These are phyloP conservation scores for Diaporthe nobilis DNA, from an alignment of 2,329 filamentous ascomycete genomes.

Conservation along the genomic window DNA sequence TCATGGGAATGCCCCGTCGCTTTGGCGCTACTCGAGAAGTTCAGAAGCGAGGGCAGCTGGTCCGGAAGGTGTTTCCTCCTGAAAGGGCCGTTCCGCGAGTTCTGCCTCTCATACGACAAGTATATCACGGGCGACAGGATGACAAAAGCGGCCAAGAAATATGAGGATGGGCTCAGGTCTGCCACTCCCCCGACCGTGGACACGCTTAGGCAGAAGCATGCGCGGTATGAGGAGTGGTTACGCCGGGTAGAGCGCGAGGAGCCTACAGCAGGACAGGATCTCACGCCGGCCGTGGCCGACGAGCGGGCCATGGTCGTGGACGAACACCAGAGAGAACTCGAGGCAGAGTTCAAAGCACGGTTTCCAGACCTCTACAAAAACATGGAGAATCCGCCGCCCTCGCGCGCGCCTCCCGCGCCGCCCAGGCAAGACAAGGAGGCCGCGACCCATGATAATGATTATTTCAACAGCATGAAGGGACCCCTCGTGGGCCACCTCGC, in stretches of 20 bases:
- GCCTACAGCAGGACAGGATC: slow-evolving; percentile 53
- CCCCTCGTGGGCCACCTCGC: slow-evolving; percentile 50
- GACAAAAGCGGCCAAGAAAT: slow-evolving; percentile 57
- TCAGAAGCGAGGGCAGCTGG: slow-evolving; percentile 62
- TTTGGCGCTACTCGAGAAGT: slow-evolving; percentile 59
- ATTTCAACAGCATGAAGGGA: slow-evolving; percentile 46
- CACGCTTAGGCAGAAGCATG: slow-evolving; percentile 50
- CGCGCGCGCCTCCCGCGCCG: slow-evolving; percentile 31
- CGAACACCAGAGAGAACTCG: slow-evolving; percentile 63
- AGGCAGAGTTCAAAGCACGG: slow-evolving; percentile 62
- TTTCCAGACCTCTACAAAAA: slow-evolving; percentile 63
- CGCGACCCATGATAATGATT: slow-evolving; percentile 40
- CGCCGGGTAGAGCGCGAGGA: slow-evolving; percentile 60
- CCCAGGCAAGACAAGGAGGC: slow-evolving; percentile 33
- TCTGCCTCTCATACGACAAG: slow-evolving; percentile 66
- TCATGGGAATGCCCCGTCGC: slow-evolving; percentile 66
- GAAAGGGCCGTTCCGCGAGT: slow-evolving; percentile 70
- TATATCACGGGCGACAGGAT: slow-evolving; percentile 62
- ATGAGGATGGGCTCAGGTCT: slow-evolving; percentile 56
- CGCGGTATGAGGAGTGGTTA: slow-evolving; percentile 62
- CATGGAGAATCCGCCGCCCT: slow-evolving; percentile 50
- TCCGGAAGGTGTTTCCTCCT: slow-evolving; percentile 66
- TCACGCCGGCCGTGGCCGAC: slow-evolving; percentile 54
- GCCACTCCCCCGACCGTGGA: slow-evolving; percentile 50
- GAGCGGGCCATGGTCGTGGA: slow-evolving; percentile 59